Conservation (phyloP, 768 basidiomycete species). For the Suillus ampliporus region DNA sequence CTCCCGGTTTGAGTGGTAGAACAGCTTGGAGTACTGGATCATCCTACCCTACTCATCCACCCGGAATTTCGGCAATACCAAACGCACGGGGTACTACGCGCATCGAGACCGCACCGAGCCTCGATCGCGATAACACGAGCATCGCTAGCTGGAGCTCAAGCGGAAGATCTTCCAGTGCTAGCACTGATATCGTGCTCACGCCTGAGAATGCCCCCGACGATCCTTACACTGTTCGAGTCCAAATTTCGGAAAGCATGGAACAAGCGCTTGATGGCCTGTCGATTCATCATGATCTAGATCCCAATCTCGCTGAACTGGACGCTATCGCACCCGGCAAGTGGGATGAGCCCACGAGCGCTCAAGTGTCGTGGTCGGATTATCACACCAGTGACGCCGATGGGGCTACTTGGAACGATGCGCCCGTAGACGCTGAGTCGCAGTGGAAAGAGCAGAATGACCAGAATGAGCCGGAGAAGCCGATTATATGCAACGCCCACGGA, state of each 20-base stretch:
- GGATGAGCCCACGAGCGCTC: constrained; percentile 14
- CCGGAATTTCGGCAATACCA: constrained; percentile 15
- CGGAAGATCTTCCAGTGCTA: constrained; percentile 26
- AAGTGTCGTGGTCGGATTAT: background rate
- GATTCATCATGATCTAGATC: constrained; percentile 22
- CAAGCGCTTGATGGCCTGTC: constrained; percentile 34
- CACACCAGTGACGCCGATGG: constrained; percentile 12
- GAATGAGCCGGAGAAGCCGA: constrained; percentile 15
- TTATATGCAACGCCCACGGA: constrained; percentile 39
- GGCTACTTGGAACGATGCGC: constrained; percentile 21
- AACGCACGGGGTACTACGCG: constrained; percentile 2
- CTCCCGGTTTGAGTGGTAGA: constrained; percentile 18
- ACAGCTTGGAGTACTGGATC: constrained; percentile 17
- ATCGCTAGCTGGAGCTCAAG: constrained; percentile 29
- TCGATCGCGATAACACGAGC: constrained; percentile 20
- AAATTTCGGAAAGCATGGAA: constrained; percentile 34
- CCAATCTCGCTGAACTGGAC: constrained; percentile 26
- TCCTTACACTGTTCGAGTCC: constrained; percentile 24
- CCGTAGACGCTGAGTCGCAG: constrained; percentile 27
- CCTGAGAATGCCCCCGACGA: constrained; percentile 32
- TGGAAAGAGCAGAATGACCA: constrained; percentile 22
- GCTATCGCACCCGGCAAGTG: constrained; percentile 31
- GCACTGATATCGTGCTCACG: constrained; percentile 33
- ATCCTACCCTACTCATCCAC: constrained; percentile 19
- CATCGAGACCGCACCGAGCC: constrained; percentile 1